These are phyloP conservation scores for Cubamyces sp. DNA, from an alignment of 768 basidiomycete species.

Conservation along the genomic window DNA sequence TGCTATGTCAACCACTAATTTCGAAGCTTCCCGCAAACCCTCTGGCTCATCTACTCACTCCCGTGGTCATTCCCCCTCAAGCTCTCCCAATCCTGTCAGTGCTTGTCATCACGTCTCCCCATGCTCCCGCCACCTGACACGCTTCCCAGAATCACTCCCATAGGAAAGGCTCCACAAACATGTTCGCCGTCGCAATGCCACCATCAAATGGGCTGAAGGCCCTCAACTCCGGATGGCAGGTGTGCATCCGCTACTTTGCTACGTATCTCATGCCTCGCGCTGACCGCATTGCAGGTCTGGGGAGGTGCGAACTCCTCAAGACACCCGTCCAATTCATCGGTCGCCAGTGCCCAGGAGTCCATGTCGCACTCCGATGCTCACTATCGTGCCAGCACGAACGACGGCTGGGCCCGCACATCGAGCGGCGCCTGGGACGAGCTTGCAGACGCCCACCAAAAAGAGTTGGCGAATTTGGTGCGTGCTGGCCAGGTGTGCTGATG, in stretches of 20 bases:
- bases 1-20: conserved; percentile 37
- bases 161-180: conserved; percentile 52
- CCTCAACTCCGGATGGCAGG: conserved; percentile 72
- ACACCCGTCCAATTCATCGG: conserved; percentile 67
- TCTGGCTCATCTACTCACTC: conserved; percentile 73
- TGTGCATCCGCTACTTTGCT: conserved; percentile 36
- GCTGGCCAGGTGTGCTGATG: background rate
- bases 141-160: conserved; percentile 33
- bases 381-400: conserved; percentile 51
- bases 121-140: background rate
- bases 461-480: conserved; percentile 53
- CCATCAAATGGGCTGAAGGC: conserved; percentile 52
- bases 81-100: conserved; percentile 62
- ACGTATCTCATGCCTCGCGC: conserved; percentile 7
- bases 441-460: conserved; percentile 52
- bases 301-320: conserved; percentile 51
- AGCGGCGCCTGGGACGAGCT: conserved; percentile 67
- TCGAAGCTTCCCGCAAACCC: conserved; percentile 57
- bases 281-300: conserved; percentile 56
- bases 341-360: conserved; percentile 54
- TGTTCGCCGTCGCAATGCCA: conserved; percentile 57
- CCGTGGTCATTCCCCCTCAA: conserved; percentile 61
- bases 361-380: conserved; percentile 48
- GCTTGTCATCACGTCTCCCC: conserved; percentile 39
- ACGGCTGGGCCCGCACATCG: conserved; percentile 58